phyloP scores from a whole-genome alignment of 139 green algal genomes.

The Haematococcus lacustris region DNA sequence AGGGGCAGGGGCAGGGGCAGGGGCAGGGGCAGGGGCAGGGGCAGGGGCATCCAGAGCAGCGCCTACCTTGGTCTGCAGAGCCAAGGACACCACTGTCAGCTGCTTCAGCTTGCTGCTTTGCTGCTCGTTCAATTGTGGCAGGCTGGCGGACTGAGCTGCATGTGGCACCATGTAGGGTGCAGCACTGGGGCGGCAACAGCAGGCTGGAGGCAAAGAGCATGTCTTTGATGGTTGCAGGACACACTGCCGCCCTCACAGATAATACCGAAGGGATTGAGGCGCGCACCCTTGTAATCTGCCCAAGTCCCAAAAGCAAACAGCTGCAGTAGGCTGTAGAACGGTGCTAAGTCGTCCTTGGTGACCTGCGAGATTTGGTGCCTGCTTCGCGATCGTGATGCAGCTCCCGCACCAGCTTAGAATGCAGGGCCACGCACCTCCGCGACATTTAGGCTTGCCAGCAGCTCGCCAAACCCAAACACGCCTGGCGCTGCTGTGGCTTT shows the following conservation, averaged over 20 bases:
- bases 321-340: conserved; percentile 46
- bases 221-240: too few relatives aligned
- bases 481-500: conserved; percentile 69
- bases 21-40: too few relatives aligned
- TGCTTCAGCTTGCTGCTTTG: conserved; percentile 81
- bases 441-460: conserved; percentile 65
- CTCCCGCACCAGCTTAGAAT: too few relatives aligned
- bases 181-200: too few relatives aligned
- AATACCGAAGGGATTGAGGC: too few relatives aligned
- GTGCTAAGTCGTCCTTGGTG: conserved; percentile 19
- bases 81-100: conserved; percentile 69
- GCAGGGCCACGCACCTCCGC: conserved; percentile 55
- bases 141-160: neutral
- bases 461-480: conserved; percentile 83
- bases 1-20: too few relatives aligned
- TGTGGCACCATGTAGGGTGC: too few relatives aligned
- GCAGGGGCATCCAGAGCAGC: too few relatives aligned
- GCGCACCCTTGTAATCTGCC: conserved; percentile 63
- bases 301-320: conserved; percentile 83
- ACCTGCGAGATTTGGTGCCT: too few relatives aligned
- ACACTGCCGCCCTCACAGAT: too few relatives aligned
- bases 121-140: conserved; percentile 27
- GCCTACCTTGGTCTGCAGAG: conserved; percentile 10
- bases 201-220: too few relatives aligned
- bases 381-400: too few relatives aligned